A percentile compares a stretch with the other conserved stretches of the same genome.
phyloP scores from a whole-genome alignment of 2,329 filamentous ascomycete species.

The Fusarium stilboides region DNA sequence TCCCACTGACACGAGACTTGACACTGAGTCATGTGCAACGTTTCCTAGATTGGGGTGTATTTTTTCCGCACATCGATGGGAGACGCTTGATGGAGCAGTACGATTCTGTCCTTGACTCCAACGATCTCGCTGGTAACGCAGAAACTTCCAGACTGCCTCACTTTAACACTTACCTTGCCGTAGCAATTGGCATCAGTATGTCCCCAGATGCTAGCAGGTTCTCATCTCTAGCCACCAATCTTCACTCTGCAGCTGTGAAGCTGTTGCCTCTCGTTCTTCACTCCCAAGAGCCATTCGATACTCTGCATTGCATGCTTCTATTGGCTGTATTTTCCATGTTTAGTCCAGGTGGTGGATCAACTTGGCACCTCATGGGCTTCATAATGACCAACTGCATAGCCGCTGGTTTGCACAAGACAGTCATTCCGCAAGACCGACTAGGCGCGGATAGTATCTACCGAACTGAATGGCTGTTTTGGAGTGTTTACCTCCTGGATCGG shows the following conservation, averaged over 20 bases:
- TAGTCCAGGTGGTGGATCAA: slow-evolving; percentile 12
- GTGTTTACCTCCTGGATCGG: slow-evolving; percentile 25
- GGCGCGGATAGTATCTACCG: neutral
- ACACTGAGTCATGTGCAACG: neutral
- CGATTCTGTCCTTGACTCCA: neutral
- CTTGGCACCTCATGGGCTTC: slow-evolving; percentile 18
- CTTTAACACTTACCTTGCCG: slow-evolving; percentile 18
- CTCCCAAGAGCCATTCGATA: slow-evolving; percentile 10
- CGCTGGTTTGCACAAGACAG: slow-evolving; percentile 8
- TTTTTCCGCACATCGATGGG: slow-evolving; percentile 18
- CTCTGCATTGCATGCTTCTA: slow-evolving; percentile 25
- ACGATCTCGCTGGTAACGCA: accelerated
- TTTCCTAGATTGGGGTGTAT: slow-evolving; percentile 15
- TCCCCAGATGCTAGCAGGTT: slow-evolving; percentile 8
- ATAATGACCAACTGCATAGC: slow-evolving; percentile 34
- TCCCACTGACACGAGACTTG: neutral
- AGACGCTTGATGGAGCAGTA: slow-evolving; percentile 14
- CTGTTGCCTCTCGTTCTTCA: slow-evolving; percentile 2
- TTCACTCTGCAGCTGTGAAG: slow-evolving; percentile 17
- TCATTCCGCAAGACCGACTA: neutral
- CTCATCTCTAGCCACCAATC: neutral
- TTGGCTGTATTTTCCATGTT: slow-evolving; percentile 23
- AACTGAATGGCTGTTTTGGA: slow-evolving; percentile 28
- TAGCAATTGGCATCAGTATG: slow-evolving; percentile 28
- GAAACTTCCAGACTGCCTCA: neutral